Evolutionary conservation across 1,139 yeast species (phyloP), one percentile per base, ranked within the genome.

Genomic region (Diutina mesorugosa): DNA sequence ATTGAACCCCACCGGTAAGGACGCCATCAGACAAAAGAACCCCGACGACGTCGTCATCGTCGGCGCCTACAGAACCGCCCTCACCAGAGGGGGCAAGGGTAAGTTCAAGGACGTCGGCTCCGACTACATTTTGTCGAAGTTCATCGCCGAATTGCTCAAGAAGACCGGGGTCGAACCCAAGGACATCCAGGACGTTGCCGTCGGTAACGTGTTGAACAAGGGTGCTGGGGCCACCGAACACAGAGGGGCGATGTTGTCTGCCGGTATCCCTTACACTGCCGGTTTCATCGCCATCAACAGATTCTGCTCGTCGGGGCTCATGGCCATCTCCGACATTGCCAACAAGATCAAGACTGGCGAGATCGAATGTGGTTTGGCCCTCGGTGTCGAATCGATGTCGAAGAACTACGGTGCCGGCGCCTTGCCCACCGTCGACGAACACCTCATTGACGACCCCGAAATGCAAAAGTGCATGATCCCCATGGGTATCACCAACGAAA

Each of bases 191-290:
- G 97, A 90, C 65, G 84, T 90, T 60, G 85, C 86, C 48, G 83
- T 87, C 61, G 97, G 97, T 65, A 90, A 91, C 69, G 97, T 90
- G 53, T 78, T 90, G 67, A 89, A 90, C 72, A 80, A 81, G 57
- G 97, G 96, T 59, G 95, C 96, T 51, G 97, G 97, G 66, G 95
- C 91, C 58, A 85, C 85, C 59, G 97, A 90, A 72, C 96, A 89
- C 72, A 80, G 95, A 67, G 97, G 96, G 56, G 97, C 80, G 56
- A 64, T 69, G 58, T 74, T 76, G 63, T 75, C 79, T 56, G 77
- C 79, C 30, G 80, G 80, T 61, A 71, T 76, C 59, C 80, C 80
- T 60, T 67, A 74, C 66, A 72, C 84, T 8, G 78, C 85, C 38
- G 91, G 96, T 14, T 88, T 91, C 64, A 74, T 84, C 64, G 93